phyloP scores from a whole-genome alignment of 1,139 yeast genomes.

The Torulaspora globosa region DNA sequence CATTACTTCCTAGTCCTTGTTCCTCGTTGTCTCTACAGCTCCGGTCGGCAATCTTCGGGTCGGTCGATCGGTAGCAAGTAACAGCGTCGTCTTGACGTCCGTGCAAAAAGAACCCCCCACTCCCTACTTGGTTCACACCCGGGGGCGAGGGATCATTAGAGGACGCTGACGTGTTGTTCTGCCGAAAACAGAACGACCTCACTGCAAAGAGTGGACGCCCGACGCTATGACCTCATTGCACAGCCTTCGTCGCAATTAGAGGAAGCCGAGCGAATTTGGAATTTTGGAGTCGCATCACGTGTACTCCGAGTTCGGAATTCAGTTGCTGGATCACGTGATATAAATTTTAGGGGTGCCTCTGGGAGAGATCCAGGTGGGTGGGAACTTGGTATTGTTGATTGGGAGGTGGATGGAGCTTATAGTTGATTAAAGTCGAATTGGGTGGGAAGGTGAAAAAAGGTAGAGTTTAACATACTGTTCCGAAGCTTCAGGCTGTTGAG shows the following conservation, averaged over 20 bases:
- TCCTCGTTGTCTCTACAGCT: no score
- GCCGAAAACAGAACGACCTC: background rate
- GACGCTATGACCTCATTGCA: background rate
- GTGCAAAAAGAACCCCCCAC: background rate
- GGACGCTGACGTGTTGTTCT: background rate
- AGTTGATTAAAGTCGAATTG: background rate
- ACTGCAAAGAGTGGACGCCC: background rate
- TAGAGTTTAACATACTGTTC: background rate
- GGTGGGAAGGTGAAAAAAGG: background rate
- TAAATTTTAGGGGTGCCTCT: background rate
- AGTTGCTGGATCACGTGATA: background rate
- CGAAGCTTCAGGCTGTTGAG: background rate
- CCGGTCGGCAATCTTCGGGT: background rate
- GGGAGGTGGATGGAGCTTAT: background rate
- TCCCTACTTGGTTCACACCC: background rate
- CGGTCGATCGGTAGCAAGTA: slow-evolving; percentile 2
- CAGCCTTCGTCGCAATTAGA: background rate
- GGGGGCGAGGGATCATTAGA: background rate
- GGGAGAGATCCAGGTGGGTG: background rate
- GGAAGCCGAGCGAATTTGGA: background rate
- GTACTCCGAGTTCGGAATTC: background rate
- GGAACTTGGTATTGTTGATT: background rate
- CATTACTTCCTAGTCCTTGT: background rate
- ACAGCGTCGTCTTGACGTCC: background rate
- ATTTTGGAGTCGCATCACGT: background rate